Percentiles rank a stretch among this genome's conserved stretches.
These are phyloP conservation scores for Massariosphaeria phaeospora DNA, from an alignment of 495 filamentous ascomycete genomes.

Conservation along the genomic window DNA sequence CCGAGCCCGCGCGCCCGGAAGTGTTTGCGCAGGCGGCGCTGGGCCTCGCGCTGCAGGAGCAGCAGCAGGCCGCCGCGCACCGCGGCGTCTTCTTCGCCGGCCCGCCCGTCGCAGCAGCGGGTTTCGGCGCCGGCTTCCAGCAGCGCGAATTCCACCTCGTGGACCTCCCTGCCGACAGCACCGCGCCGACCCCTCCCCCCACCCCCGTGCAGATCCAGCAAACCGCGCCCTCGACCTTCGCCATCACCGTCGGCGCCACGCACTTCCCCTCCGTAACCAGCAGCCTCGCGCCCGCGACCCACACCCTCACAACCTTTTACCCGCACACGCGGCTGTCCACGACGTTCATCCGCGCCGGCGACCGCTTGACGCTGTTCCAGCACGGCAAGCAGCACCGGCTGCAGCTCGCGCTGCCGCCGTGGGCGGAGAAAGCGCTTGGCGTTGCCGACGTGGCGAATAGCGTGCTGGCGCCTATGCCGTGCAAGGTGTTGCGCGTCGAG, in stretches of 20 bases:
- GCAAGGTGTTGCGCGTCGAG: constrained; percentile 83
- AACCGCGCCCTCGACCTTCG: constrained; percentile 56
- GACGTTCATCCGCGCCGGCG: constrained; percentile 65
- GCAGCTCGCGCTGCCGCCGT: constrained; percentile 60
- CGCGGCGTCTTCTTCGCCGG: constrained; percentile 17
- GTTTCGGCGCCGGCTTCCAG: constrained; percentile 54
- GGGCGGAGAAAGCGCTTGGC: constrained; percentile 83
- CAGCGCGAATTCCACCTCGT: constrained; percentile 54
- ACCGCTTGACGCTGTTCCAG: constrained; percentile 75
- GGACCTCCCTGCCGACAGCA: constrained; percentile 46
- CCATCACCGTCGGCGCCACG: constrained; percentile 55
- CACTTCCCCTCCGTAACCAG: constrained; percentile 46
- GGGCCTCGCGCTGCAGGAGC: constrained; percentile 54
- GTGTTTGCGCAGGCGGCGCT: constrained; percentile 76
- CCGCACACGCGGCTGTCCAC: constrained; percentile 69
- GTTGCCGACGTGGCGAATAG: constrained; percentile 75
- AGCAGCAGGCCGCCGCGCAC: constrained; percentile 43
- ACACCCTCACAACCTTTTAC: constrained; percentile 49
- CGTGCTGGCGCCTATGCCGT: constrained; percentile 90
- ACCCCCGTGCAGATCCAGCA: constrained; percentile 60
- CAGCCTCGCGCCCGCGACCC: constrained; percentile 40
- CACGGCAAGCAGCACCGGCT: constrained; percentile 72
- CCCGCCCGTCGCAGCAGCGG: constrained; percentile 36
- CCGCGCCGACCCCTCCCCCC: constrained; percentile 26
- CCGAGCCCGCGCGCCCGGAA: constrained; percentile 27